Evolutionary conservation across 1,284 basidiomycete species (phyloP).

Genomic region (Cutaneotrichosporon dermatis): DNA sequence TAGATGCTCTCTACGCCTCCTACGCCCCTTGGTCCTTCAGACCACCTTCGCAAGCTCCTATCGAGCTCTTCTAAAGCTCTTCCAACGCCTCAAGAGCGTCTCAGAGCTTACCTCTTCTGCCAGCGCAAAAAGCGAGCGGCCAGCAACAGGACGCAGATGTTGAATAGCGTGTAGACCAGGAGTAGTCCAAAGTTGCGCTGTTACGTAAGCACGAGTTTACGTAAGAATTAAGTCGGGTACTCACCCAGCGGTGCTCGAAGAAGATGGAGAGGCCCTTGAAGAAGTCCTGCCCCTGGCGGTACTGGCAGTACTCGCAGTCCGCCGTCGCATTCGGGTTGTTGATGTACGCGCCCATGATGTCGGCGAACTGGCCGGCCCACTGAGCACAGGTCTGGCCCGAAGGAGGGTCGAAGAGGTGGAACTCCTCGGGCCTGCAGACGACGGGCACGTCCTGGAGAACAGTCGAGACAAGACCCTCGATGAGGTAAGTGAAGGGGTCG

Average conservation of each 20-base stretch:
- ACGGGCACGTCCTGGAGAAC: constrained; percentile 72
- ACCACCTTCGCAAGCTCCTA: too few species aligned
- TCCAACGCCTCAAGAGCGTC: too few species aligned
- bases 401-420: constrained; percentile 61
- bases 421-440: constrained; percentile 64
- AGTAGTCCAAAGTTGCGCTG: constrained; percentile 67
- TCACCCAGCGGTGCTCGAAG: constrained; percentile 59
- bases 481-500: constrained; percentile 62
- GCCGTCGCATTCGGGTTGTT: constrained; percentile 60
- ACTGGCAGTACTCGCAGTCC: constrained; percentile 48
- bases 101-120: too few species aligned
- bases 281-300: constrained; percentile 34
- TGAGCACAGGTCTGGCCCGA: constrained; percentile 65
- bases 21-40: too few species aligned
- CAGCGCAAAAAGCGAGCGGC: constrained; percentile 64
- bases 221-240: too few species aligned
- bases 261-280: constrained; percentile 58
- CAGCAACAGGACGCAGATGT: constrained; percentile 63
- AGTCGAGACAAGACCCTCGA: constrained; percentile 66
- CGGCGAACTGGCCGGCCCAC: constrained; percentile 67
- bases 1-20: too few species aligned
- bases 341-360: constrained; percentile 68
- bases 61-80: too few species aligned
- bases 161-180: constrained; percentile 60
- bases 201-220: too few species aligned